Conservation (phyloP, 345 rosid species). For the Eucalyptus regnans region DNA sequence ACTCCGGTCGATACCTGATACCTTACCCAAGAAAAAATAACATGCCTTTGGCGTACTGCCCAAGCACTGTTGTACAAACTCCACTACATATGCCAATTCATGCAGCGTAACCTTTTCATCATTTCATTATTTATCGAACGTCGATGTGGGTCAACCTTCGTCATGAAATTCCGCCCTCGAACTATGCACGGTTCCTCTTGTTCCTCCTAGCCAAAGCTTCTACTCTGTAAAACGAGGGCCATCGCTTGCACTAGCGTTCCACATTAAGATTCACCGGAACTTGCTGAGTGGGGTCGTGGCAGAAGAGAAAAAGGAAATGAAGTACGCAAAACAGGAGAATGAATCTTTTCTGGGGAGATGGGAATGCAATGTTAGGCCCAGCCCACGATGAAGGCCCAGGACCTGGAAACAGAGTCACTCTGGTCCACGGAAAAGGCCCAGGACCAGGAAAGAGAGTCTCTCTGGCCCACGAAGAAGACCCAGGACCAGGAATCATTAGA, state of each 20-base stretch:
- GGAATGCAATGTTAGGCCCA: background rate
- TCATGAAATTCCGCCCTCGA: background rate
- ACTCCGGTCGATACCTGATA: background rate
- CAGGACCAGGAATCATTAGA: background rate
- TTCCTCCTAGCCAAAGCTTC: background rate
- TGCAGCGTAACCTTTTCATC: background rate
- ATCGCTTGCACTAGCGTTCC: background rate
- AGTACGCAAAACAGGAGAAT: background rate
- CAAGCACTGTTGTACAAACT: background rate
- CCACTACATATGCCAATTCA: background rate
- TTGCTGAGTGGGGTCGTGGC: too few relatives aligned
- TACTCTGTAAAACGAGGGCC: background rate
- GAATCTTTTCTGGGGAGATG: background rate
- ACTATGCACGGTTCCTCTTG: background rate
- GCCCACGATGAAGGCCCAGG: background rate
- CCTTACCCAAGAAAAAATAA: background rate
- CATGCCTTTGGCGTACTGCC: background rate
- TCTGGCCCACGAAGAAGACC: background rate
- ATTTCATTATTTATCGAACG: background rate
- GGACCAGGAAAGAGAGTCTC: background rate
- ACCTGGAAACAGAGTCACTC: background rate
- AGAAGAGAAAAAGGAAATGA: background rate
- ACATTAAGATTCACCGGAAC: background rate
- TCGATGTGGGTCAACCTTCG: fast-evolving
- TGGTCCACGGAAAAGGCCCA: background rate